These are phyloP conservation scores for Amanita polypyramis DNA, from an alignment of 768 basidiomycete genomes.

Conservation along the genomic window DNA sequence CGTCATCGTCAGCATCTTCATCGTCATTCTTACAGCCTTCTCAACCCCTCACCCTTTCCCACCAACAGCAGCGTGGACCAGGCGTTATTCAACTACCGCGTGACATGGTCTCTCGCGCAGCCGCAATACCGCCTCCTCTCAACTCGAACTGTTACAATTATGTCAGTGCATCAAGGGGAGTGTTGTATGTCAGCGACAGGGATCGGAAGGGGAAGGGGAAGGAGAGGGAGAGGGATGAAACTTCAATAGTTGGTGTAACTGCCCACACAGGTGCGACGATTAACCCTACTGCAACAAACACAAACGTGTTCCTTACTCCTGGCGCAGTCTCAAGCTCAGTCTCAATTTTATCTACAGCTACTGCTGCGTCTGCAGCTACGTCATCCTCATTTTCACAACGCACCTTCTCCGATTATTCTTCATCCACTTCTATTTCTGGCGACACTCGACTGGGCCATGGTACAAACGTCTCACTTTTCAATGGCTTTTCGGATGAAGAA, in stretches of 20 bases:
- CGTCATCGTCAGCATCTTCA: background rate
- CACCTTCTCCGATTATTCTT: no score
- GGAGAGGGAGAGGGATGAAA: background rate
- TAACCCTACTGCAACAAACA: background rate
- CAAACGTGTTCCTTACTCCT: background rate
- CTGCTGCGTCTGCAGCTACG: background rate
- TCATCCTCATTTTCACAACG: no score
- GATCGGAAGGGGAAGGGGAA: background rate
- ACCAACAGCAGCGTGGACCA: background rate
- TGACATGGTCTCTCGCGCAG: background rate
- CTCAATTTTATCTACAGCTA: background rate
- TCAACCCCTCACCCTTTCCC: background rate
- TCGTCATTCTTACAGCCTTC: background rate
- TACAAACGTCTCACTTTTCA: background rate
- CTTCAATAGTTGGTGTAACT: no score
- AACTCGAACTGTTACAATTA: background rate
- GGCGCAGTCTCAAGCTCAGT: background rate
- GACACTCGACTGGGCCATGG: no score
- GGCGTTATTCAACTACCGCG: slow-evolving; percentile 4
- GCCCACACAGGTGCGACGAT: no score
- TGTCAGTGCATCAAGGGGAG: background rate
- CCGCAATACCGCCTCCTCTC: background rate
- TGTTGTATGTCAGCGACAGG: background rate
- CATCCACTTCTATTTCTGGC: no score
- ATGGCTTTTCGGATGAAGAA: background rate